Percentiles rank a stretch among this genome's conserved stretches.
These are phyloP conservation scores for Vicia faba DNA, from an alignment of 306 rosid genomes.

Conservation along the genomic window DNA sequence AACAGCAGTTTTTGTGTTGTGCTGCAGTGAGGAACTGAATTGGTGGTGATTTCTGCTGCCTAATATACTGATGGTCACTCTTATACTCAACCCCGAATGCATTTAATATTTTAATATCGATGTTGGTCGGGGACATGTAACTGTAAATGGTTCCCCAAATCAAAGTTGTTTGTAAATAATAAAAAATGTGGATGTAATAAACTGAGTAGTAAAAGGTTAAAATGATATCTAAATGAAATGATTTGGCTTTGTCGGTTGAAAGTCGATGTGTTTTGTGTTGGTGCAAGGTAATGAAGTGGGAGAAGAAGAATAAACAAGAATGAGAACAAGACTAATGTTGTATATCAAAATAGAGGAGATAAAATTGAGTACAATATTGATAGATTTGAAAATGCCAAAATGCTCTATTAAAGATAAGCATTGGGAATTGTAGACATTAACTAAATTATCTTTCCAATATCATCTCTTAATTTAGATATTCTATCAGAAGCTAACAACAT, in stretches of 20 bases:
- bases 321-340: no score
- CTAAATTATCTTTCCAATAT: no score
- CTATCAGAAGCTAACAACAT: no score
- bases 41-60: conserved; percentile 20
- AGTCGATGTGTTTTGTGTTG: neutral
- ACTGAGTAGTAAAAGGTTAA: conserved; percentile 20
- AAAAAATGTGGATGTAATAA: conserved; percentile 29
- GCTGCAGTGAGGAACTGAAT: conserved; percentile 37
- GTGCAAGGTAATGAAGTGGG: no score
- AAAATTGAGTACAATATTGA: no score
- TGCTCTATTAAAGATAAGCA: no score
- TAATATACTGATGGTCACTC: conserved; percentile 24
- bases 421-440: no score
- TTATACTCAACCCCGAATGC: conserved; percentile 28
- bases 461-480: no score
- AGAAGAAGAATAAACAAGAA: no score
- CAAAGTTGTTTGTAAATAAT: conserved; percentile 39
- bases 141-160: conserved; percentile 38
- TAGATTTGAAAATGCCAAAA: no score
- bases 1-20: conserved; percentile 40
- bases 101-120: conserved; percentile 36
- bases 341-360: no score
- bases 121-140: conserved; percentile 39
- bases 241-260: conserved; percentile 32
- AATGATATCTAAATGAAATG: conserved; percentile 31